phyloP scores from a whole-genome alignment of 768 basidiomycete genomes.

The Multifurca ochricompacta region DNA sequence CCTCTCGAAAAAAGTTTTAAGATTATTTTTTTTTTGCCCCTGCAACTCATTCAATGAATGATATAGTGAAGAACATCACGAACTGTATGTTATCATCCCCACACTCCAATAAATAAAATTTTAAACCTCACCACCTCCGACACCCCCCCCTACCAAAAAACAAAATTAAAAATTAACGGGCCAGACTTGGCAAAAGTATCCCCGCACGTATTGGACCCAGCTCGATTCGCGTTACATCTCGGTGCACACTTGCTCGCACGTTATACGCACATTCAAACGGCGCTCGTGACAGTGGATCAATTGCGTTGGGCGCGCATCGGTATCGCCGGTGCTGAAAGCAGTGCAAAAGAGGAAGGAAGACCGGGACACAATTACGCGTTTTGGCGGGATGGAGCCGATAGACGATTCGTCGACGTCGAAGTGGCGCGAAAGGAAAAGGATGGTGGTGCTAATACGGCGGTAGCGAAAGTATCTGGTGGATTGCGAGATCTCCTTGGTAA shows the following conservation, averaged over 20 bases:
- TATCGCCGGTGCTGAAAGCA: constrained; percentile 33
- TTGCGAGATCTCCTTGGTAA: constrained; percentile 77
- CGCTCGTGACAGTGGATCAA: constrained; percentile 64
- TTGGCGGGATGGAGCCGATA: constrained; percentile 86
- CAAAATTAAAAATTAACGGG: background rate
- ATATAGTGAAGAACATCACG: constrained; percentile 34
- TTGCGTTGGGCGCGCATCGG: constrained; percentile 79
- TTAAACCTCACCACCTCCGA: too few relatives aligned
- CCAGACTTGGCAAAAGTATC: constrained; percentile 86
- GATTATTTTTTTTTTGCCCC: too few relatives aligned
- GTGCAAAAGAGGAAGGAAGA: constrained; percentile 24
- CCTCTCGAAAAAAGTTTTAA: background rate
- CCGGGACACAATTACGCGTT: constrained; percentile 76
- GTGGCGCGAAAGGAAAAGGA: constrained; percentile 26
- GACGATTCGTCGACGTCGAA: constrained; percentile 55
- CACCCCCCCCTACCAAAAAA: background rate
- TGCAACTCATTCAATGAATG: background rate
- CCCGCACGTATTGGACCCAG: constrained; percentile 75
- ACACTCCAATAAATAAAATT: too few relatives aligned
- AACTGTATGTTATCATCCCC: constrained; percentile 26
- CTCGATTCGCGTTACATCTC: constrained; percentile 82
- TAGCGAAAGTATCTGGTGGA: constrained; percentile 35
- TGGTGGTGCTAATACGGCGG: constrained; percentile 1
- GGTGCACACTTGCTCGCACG: constrained; percentile 75
- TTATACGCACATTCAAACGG: constrained; percentile 68